Conservation (phyloP, 2,329 filamentous ascomycete species). For the Exophiala mesophila region DNA sequence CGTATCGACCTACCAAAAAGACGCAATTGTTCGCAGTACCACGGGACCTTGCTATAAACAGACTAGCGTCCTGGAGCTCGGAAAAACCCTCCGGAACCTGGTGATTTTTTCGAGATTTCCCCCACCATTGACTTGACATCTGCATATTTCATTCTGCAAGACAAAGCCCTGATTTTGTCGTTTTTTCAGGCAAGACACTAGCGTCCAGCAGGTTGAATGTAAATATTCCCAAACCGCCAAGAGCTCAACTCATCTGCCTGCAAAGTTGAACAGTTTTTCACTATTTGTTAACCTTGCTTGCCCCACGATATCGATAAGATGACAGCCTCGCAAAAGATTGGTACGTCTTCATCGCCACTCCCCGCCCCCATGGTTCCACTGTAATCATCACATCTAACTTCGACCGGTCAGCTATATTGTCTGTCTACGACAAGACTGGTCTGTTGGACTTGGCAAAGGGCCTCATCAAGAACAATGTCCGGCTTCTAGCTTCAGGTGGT, state of each 20-base stretch:
- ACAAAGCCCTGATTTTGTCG: too few relatives aligned
- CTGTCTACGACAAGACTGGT: constrained; percentile 98
- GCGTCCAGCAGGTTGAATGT: too few relatives aligned
- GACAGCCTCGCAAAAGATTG: constrained; percentile 16
- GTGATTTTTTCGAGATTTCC: not conserved
- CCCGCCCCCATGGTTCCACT: not conserved
- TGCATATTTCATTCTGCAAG: too few relatives aligned
- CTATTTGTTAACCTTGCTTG: not conserved
- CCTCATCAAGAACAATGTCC: constrained; percentile 80
- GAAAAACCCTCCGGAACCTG: not conserved
- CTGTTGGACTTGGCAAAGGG: constrained; percentile 89
- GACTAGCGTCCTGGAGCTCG: not conserved
- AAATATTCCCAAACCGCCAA: too few relatives aligned
- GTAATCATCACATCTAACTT: not conserved
- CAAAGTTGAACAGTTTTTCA: not conserved
- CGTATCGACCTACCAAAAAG: too few relatives aligned
- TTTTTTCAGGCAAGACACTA: too few relatives aligned
- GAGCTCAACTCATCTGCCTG: too few relatives aligned
- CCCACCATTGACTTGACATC: too few relatives aligned
- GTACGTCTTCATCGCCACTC: constrained; percentile 12
- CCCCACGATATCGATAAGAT: not conserved
- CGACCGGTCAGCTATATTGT: constrained; percentile 68
- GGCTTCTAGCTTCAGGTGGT: constrained; percentile 88
- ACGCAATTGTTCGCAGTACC: not conserved
- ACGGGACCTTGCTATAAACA: not conserved